phyloP scores from a whole-genome alignment of 73 alveolate species.

The Symbiodinium natans region DNA sequence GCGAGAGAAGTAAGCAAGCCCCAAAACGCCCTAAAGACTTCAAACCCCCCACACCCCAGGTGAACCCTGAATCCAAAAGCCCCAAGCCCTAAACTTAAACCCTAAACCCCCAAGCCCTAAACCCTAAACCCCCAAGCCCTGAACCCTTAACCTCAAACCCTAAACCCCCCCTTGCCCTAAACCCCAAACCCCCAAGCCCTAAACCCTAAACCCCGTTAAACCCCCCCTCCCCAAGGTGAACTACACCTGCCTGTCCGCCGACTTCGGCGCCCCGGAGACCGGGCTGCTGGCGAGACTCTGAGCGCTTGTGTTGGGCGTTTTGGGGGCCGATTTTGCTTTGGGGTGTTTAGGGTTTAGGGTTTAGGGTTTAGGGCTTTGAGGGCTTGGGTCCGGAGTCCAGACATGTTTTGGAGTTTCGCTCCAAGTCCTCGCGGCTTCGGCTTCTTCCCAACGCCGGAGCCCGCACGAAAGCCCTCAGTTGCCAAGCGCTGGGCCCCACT shows the following conservation, averaged over 20 bases:
- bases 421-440: too few species aligned
- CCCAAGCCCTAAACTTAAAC: too few species aligned
- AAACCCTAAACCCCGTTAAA: neutral
- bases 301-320: neutral
- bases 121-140: neutral
- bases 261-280: conserved; percentile 34
- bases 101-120: neutral
- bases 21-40: too few species aligned
- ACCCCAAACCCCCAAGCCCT: neutral
- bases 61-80: too few species aligned
- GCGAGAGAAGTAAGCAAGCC: too few species aligned
- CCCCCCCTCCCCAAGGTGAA: conserved; percentile 9
- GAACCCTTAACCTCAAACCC: neutral
- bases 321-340: neutral
- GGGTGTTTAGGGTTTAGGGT: neutral
- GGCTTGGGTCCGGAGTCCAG: neutral
- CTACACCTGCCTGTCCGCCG: conserved; percentile 85
- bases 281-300: conserved; percentile 44
- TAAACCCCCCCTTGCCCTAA: too few species aligned
- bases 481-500: too few species aligned
- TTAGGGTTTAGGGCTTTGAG: neutral
- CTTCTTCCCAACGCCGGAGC: too few species aligned
- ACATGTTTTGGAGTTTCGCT: too few species aligned
- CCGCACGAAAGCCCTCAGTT: too few species aligned
- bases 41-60: too few species aligned